Conservation (phyloP, 352 stramenopile species). For the Globisporangium cederbergense region DNA sequence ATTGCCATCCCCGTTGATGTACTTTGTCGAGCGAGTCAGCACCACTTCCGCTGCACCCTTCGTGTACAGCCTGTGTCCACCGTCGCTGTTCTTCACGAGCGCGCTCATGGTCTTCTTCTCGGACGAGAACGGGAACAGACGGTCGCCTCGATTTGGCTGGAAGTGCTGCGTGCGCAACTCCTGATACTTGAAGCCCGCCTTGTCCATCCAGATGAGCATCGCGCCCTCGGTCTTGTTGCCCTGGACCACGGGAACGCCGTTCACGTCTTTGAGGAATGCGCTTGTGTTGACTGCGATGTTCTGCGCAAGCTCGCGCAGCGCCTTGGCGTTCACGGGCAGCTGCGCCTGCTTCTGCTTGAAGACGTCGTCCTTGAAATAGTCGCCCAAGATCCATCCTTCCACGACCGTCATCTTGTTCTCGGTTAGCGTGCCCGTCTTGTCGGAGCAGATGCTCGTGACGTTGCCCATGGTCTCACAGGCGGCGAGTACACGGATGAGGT, state of each 20-base stretch:
- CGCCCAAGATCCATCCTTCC: slow-evolving; percentile 78
- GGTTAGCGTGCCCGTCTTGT: slow-evolving; percentile 97
- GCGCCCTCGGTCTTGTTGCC: slow-evolving; percentile 86
- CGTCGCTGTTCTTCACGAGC: slow-evolving; percentile 41
- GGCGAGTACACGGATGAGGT: slow-evolving; percentile 96
- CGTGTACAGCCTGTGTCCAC: slow-evolving; percentile 46
- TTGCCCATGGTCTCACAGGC: slow-evolving; percentile 99
- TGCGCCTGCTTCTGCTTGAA: slow-evolving; percentile 33
- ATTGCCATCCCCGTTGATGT: slow-evolving; percentile 56
- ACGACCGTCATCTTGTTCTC: slow-evolving; percentile 98
- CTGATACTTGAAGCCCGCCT: slow-evolving; percentile 53
- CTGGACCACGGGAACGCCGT: slow-evolving; percentile 38
- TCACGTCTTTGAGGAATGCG: slow-evolving; percentile 60
- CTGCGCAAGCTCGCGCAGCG: slow-evolving; percentile 40
- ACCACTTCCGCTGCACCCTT: slow-evolving; percentile 82
- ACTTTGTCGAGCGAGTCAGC: slow-evolving; percentile 50
- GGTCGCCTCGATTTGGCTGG: slow-evolving; percentile 45
- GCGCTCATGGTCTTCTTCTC: slow-evolving; percentile 84
- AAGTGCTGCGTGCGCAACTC: slow-evolving; percentile 55
- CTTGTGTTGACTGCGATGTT: slow-evolving; percentile 77
- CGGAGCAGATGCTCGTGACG: slow-evolving; percentile 97
- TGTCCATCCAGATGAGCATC: slow-evolving; percentile 69
- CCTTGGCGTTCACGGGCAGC: slow-evolving; percentile 33
- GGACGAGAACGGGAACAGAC: slow-evolving; percentile 74
- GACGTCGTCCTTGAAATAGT: slow-evolving; percentile 49